These are phyloP conservation scores for Micromonas pusilla DNA, from an alignment of 139 green algal species.

Conservation along the genomic window DNA sequence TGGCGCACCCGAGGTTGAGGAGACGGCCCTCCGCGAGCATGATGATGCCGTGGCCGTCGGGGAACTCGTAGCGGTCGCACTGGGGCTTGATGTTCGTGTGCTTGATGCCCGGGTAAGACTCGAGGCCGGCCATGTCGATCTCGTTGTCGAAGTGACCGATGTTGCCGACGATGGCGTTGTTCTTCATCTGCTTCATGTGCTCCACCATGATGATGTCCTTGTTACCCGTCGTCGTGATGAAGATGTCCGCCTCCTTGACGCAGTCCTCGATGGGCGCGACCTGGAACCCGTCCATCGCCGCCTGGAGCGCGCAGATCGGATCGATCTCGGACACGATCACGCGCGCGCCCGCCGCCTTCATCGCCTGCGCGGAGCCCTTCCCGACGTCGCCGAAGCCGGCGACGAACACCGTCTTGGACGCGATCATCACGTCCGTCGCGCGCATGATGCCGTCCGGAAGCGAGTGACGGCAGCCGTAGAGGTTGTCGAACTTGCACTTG, in stretches of 20 bases:
- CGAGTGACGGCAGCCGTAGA: conserved; percentile 99
- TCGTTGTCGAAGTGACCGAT: conserved; percentile 99
- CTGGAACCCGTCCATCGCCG: conserved; percentile 90
- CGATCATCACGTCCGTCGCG: conserved; percentile 97
- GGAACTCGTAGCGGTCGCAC: conserved; percentile 95
- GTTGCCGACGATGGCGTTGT: conserved; percentile 99
- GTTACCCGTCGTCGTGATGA: conserved; percentile 99
- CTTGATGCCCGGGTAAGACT: conserved; percentile 83
- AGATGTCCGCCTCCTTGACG: conserved; percentile 84
- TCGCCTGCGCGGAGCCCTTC: conserved; percentile 92
- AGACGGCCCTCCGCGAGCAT: conserved; percentile 97
- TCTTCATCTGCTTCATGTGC: conserved; percentile 99
- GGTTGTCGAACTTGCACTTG: conserved; percentile 99
- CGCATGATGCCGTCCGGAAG: conserved; percentile 99
- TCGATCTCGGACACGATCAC: conserved; percentile 96
- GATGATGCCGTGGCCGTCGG: conserved; percentile 93
- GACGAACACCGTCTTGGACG: conserved; percentile 56
- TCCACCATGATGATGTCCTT: conserved; percentile 96
- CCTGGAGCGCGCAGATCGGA: conserved; percentile 98
- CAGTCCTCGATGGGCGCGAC: conserved; percentile 76
- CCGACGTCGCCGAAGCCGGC: conserved; percentile 98
- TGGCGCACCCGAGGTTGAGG: conserved; percentile 99
- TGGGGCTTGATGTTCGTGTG: conserved; percentile 96
- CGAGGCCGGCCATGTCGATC: conserved; percentile 96
- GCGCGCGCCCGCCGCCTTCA: conserved; percentile 91